Percentiles rank a stretch among this genome's conserved stretches.
These are phyloP conservation scores for Solanum sitiens DNA, from an alignment of 257 asterid species.

Conservation along the genomic window DNA sequence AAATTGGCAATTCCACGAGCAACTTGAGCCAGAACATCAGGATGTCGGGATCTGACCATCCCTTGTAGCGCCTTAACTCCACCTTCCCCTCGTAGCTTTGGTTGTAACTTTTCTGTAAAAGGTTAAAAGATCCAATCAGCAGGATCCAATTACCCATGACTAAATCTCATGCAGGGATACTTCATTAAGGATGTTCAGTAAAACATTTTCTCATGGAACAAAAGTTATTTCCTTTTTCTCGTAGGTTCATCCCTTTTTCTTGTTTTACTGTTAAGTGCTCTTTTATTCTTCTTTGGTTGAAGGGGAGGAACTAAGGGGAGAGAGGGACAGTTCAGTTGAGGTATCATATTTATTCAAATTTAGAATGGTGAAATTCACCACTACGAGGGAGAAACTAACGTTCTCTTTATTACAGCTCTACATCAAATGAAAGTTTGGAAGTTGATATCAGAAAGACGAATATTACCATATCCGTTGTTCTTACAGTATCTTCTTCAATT, in stretches of 20 bases:
- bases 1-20: constrained; percentile 92
- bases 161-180: background rate
- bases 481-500: background rate
- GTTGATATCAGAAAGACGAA: background rate
- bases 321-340: background rate
- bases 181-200: background rate
- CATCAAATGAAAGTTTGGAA: background rate
- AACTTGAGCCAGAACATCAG: constrained; percentile 85
- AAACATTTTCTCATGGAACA: background rate
- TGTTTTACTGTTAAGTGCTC: background rate
- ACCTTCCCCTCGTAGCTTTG: constrained; percentile 57
- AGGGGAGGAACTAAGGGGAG: background rate
- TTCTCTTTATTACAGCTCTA: background rate
- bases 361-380: background rate
- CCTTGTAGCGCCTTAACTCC: constrained; percentile 69
- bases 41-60: constrained; percentile 75
- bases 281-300: background rate
- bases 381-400: background rate
- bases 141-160: background rate
- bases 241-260: background rate
- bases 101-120: constrained; percentile 52
- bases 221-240: background rate
- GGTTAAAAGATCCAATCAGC: background rate
- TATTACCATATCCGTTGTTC: background rate
- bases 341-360: background rate